phyloP scores from a whole-genome alignment of 2,329 filamentous ascomycete genomes.

The Byssochlamys sp. region DNA sequence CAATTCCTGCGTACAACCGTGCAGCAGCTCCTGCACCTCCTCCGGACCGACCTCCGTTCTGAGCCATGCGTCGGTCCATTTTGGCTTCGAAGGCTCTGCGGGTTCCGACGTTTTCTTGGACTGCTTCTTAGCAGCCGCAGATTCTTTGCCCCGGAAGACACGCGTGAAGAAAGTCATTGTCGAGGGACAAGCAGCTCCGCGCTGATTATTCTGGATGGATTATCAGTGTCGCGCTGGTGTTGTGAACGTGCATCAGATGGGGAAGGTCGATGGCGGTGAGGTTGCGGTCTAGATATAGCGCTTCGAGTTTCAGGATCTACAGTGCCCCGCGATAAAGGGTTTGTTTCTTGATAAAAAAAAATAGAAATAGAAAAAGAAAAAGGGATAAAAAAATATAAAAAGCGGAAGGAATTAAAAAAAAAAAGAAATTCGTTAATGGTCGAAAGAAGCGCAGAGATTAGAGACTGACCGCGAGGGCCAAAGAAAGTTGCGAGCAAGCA shows the following conservation, averaged over 20 bases:
- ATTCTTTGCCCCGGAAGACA: constrained; percentile 67
- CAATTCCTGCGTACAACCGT: constrained; percentile 77
- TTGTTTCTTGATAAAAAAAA: neutral
- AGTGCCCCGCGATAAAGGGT: neutral
- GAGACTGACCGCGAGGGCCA: neutral
- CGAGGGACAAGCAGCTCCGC: neutral
- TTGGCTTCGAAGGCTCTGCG: constrained; percentile 56
- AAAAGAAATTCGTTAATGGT: neutral
- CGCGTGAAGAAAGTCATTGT: constrained; percentile 51
- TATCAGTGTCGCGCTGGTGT: neutral
- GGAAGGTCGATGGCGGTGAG: neutral
- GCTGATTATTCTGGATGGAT: neutral
- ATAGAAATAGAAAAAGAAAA: neutral
- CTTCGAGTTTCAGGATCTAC: neutral
- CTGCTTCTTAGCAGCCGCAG: constrained; percentile 51
- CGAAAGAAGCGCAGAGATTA: neutral
- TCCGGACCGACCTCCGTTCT: constrained; percentile 75
- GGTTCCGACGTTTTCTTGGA: constrained; percentile 42
- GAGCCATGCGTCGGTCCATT: constrained; percentile 80
- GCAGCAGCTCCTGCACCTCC: constrained; percentile 79
- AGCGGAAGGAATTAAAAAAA: neutral
- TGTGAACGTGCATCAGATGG: neutral
- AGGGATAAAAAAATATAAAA: neutral
- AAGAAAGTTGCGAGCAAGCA: neutral
- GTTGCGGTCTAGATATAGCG: neutral